Evolutionary conservation across 2,329 filamentous ascomycete genomes (phyloP).

Genomic region (Alternaria arborescens): DNA sequence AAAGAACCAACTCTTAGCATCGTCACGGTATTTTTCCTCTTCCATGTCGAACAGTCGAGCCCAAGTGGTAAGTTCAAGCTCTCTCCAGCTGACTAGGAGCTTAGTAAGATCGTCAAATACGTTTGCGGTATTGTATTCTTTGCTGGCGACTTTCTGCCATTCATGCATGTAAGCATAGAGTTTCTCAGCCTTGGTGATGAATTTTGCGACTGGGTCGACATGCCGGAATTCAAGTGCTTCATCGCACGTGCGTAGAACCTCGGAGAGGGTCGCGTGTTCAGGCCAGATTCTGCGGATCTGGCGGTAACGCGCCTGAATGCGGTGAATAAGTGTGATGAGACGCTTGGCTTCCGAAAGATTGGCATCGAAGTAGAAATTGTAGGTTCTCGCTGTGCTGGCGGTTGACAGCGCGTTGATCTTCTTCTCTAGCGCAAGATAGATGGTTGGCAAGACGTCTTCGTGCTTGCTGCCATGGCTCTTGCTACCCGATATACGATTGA

Average conservation of each 20-base stretch:
- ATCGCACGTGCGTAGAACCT: conserved; percentile 78
- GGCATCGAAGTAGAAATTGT: conserved; percentile 89
- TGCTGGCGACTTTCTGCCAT: conserved; percentile 94
- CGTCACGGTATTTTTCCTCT: conserved; percentile 74
- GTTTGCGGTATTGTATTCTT: conserved; percentile 72
- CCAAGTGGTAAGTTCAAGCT: conserved; percentile 92
- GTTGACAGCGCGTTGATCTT: conserved; percentile 57
- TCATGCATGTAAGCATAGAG: conserved; percentile 86
- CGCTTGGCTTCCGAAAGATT: conserved; percentile 80
- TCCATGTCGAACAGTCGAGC: conserved; percentile 87
- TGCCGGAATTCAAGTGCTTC: conserved; percentile 79
- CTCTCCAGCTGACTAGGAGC: conserved; percentile 86
- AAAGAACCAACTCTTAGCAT: conserved; percentile 94
- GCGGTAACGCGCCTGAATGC: conserved; percentile 75
- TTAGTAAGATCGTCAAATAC: conserved; percentile 82
- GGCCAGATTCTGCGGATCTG: conserved; percentile 71
- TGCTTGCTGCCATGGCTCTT: conserved; percentile 35
- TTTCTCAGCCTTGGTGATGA: conserved; percentile 87
- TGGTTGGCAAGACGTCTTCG: conserved; percentile 69
- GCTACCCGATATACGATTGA: conserved; percentile 38
- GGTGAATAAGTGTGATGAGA: conserved; percentile 73
- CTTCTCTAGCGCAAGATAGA: conserved; percentile 71
- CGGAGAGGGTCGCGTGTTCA: conserved; percentile 79
- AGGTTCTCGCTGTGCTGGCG: conserved; percentile 53
- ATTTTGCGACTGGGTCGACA: conserved; percentile 83